These are phyloP conservation scores for Cutaneotrichosporon sp. DNA, from an alignment of 1,284 basidiomycete species.

Conservation along the genomic window DNA sequence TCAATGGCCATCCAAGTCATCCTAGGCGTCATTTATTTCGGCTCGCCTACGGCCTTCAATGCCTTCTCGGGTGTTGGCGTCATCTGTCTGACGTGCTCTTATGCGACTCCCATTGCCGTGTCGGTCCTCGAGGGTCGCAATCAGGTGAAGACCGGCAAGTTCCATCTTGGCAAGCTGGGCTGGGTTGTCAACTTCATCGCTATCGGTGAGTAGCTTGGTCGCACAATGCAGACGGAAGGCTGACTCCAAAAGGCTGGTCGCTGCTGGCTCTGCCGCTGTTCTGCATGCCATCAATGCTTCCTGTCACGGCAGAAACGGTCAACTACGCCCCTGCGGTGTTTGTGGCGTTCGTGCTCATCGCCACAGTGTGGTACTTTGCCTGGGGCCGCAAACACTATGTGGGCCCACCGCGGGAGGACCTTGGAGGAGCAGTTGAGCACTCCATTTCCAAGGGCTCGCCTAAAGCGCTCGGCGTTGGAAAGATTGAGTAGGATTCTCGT, in stretches of 20 bases:
- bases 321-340: constrained; percentile 58
- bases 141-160: constrained; percentile 36
- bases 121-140: constrained; percentile 43
- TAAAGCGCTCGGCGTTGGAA: too few relatives aligned
- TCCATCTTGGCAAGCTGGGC: constrained; percentile 43
- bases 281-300: constrained; percentile 33
- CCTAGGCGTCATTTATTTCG: constrained; percentile 47
- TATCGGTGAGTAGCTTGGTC: neutral
- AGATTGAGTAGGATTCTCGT: too few relatives aligned
- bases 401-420: constrained; percentile 31
- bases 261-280: constrained; percentile 31
- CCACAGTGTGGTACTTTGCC: constrained; percentile 57
- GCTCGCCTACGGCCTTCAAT: constrained; percentile 42
- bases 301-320: constrained; percentile 28
- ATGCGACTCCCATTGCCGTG: constrained; percentile 47
- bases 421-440: neutral
- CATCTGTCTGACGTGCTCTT: constrained; percentile 40
- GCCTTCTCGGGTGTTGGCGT: constrained; percentile 44
- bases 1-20: constrained; percentile 44
- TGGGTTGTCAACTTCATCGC: constrained; percentile 38
- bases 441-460: too few relatives aligned
- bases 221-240: constrained; percentile 2
- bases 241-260: constrained; percentile 28
- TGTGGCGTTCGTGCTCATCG: constrained; percentile 56
- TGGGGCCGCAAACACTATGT: constrained; percentile 37